A percentile compares a stretch with the other conserved stretches of the same genome.
phyloP scores from a whole-genome alignment of 306 rosid species.

The Prunus fruticosa region DNA sequence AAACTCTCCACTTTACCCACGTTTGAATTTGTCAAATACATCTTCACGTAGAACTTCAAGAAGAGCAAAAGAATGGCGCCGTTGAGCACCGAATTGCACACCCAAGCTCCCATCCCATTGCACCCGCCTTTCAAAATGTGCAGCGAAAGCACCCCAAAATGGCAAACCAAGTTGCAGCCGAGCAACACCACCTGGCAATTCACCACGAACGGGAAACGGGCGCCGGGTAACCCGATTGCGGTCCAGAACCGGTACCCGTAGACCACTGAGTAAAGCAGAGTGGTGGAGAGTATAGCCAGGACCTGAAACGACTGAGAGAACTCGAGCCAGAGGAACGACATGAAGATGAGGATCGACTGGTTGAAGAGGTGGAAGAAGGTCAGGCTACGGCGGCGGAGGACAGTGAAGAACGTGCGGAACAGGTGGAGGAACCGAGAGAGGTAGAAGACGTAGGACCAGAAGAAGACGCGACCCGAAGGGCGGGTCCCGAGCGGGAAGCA shows the following conservation, averaged over 20 bases:
- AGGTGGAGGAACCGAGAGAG: constrained; percentile 69
- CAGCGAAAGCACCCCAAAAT: constrained; percentile 50
- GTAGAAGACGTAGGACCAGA: constrained; percentile 76
- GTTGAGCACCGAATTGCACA: constrained; percentile 50
- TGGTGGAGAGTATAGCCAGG: constrained; percentile 46
- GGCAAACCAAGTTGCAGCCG: constrained; percentile 52
- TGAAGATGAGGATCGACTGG: constrained; percentile 45
- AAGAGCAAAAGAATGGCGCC: constrained; percentile 47
- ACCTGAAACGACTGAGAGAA: constrained; percentile 76
- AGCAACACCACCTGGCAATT: constrained; percentile 42
- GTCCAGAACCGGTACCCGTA: constrained; percentile 58
- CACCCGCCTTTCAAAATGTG: constrained; percentile 75
- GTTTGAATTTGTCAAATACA: constrained; percentile 18
- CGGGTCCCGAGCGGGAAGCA: constrained; percentile 81
- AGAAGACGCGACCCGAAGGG: constrained; percentile 73
- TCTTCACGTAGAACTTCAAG: constrained; percentile 39
- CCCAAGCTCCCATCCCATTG: constrained; percentile 83
- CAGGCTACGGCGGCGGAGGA: constrained; percentile 50
- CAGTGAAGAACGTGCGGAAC: constrained; percentile 45
- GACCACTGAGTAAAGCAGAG: constrained; percentile 39
- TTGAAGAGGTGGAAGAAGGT: constrained; percentile 44
- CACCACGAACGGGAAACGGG: constrained; percentile 32
- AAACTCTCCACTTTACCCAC: background rate
- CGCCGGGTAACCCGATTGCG: constrained; percentile 46
- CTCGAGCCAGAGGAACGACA: constrained; percentile 74